phyloP scores from a whole-genome alignment of 2,329 filamentous ascomycete species.

The Bipolaris cookei region DNA sequence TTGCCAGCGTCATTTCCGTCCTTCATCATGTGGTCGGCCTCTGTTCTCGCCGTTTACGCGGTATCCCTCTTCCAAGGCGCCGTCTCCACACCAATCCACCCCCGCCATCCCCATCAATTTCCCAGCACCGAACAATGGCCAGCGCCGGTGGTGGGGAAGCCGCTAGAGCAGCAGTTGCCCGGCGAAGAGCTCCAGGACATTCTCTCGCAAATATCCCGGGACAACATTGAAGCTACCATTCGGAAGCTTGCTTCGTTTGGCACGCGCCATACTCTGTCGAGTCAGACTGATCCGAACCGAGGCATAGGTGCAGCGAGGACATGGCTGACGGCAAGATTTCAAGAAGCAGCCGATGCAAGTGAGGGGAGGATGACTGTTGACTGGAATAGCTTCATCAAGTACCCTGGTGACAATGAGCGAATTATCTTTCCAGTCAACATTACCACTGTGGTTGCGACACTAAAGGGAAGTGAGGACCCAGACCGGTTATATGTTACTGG shows the following conservation, averaged over 20 bases:
- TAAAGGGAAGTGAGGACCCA: constrained; percentile 56
- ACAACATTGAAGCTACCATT: constrained; percentile 57
- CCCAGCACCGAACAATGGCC: constrained; percentile 44
- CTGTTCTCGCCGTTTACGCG: constrained; percentile 12
- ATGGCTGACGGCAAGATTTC: constrained; percentile 59
- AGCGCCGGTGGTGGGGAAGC: constrained; percentile 36
- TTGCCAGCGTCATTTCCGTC: background rate
- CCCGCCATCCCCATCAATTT: constrained; percentile 16
- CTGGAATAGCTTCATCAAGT: constrained; percentile 58
- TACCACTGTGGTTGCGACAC: constrained; percentile 54
- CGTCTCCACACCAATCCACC: constrained; percentile 21
- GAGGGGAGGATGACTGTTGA: constrained; percentile 58
- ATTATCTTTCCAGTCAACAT: constrained; percentile 58
- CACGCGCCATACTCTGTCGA: constrained; percentile 61
- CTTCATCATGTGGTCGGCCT: constrained; percentile 20
- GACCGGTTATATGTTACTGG: constrained; percentile 59
- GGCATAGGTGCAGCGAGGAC: constrained; percentile 63
- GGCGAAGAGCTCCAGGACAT: constrained; percentile 48
- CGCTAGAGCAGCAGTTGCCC: constrained; percentile 46
- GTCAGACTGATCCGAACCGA: constrained; percentile 55
- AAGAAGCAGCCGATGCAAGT: constrained; percentile 52
- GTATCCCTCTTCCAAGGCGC: constrained; percentile 9
- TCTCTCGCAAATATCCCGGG: constrained; percentile 46
- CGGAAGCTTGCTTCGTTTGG: constrained; percentile 60
- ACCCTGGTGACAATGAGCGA: constrained; percentile 42